Evolutionary conservation across 2,329 filamentous ascomycete genomes (phyloP), one percentile per base, ranked within the genome.

Genomic region (Sphaerulina populicola): DNA sequence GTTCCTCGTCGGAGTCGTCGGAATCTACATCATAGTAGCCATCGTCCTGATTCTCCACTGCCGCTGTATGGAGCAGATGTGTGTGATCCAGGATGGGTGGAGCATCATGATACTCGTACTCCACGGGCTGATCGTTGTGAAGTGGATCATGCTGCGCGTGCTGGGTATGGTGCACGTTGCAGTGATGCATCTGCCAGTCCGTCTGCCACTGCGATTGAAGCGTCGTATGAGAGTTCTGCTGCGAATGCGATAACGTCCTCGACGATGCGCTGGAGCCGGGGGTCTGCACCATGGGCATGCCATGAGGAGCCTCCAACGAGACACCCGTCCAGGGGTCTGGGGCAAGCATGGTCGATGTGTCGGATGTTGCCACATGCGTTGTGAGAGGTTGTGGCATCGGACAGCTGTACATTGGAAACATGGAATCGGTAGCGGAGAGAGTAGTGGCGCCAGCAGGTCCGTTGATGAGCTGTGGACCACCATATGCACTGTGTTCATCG

Each of bases 21-120:
- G 72, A 72, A 1, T 72, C 61, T 12, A 75, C 68, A 52, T 76
- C 74, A 58, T 69, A 76, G 55, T 76, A 76, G 46, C 75, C 72
- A 44, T 75, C 71, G 50, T 76, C 74, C 44, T 71, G 68, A 23
- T 64, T 64, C 58, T 76, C 73, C 12, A 76, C 63, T 2, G 69
- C 69, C 9, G 69, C 69, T 27, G 65, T 60, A 21, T 61, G 63
- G 9, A 72, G 61, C 15, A 68, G 33, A 23, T 65, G 55, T 4
- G 60, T 65, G 6, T 65, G 55, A 11, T 58, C 57, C 8, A 49
- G 35, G 14, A 44, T 52, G 2, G 51, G 36, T 6, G 51, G 48
- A 9, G 44, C 44, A 27, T 60, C 53, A 12, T 44, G n/a, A 43
- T n/a, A n/a, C n/a, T 64, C 58, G 30, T 63, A 53, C 38, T 64